phyloP scores from a whole-genome alignment of 2,329 filamentous ascomycete species.

The Sarocladiaceae sp. region DNA sequence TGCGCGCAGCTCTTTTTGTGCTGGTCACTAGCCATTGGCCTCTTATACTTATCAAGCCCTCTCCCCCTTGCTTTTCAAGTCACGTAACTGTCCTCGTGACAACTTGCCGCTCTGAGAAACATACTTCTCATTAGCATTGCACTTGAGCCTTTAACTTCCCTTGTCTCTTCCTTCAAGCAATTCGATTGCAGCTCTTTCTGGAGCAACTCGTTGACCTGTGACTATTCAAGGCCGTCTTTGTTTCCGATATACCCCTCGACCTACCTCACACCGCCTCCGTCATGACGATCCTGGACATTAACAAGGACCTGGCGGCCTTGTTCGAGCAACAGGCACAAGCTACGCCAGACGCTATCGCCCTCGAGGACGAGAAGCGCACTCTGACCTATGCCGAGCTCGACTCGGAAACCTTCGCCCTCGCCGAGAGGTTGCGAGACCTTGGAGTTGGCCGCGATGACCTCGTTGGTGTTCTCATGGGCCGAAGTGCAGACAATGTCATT shows the following conservation, averaged over 20 bases:
- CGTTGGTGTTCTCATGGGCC: constrained; percentile 70
- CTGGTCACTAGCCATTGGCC: background rate
- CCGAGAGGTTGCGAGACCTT: constrained; percentile 58
- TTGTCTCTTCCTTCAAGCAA: background rate
- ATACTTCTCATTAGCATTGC: background rate
- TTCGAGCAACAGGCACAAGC: constrained; percentile 64
- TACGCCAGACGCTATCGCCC: constrained; percentile 65
- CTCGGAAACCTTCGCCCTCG: constrained; percentile 59
- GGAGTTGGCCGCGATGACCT: constrained; percentile 70
- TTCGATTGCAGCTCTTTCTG: background rate
- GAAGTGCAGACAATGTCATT: constrained; percentile 75
- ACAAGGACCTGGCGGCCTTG: constrained; percentile 68
- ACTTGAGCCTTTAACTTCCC: background rate
- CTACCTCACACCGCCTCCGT: constrained; percentile 14
- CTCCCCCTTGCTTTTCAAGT: background rate
- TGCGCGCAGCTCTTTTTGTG: background rate
- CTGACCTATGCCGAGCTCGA: constrained; percentile 74
- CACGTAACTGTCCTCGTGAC: constrained; percentile 6
- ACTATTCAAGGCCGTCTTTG: background rate
- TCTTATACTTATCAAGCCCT: background rate
- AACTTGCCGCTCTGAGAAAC: background rate
- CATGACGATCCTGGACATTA: constrained; percentile 66
- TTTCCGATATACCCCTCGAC: background rate
- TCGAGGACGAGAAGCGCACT: constrained; percentile 64
- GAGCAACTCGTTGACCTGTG: background rate